Percentiles rank a stretch among this genome's conserved stretches.
Evolutionary conservation across 2,329 filamentous ascomycete genomes (phyloP).

Genomic region (Neoarthrinium moseri): DNA sequence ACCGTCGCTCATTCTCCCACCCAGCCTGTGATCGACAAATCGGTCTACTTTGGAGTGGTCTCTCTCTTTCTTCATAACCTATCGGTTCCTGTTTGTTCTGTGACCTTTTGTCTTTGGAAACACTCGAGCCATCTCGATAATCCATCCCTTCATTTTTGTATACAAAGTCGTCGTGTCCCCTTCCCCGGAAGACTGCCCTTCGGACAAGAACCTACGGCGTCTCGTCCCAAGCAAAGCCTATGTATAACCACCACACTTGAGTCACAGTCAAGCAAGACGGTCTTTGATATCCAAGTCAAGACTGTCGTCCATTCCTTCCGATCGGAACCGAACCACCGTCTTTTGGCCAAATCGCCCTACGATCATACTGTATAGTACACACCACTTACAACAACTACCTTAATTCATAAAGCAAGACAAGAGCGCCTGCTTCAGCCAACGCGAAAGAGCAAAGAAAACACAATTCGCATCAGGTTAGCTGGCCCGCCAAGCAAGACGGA

Average conservation of each 20-base stretch:
- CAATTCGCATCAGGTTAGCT: slow-evolving; percentile 30
- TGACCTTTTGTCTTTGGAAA: slow-evolving; percentile 31
- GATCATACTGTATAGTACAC: slow-evolving; percentile 28
- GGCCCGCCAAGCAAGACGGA: slow-evolving; percentile 8
- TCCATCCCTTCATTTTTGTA: slow-evolving; percentile 31
- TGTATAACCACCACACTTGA: slow-evolving; percentile 29
- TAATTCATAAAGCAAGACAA: slow-evolving; percentile 28
- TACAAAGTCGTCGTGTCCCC: slow-evolving; percentile 22
- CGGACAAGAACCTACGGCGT: slow-evolving; percentile 7
- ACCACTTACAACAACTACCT: slow-evolving; percentile 21
- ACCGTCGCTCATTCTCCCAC: slow-evolving; percentile 28
- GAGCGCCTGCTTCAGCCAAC: slow-evolving; percentile 11
- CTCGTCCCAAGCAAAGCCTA: slow-evolving; percentile 19
- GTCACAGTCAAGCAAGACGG: slow-evolving; percentile 25
- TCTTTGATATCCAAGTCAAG: slow-evolving; percentile 19
- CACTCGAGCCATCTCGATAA: slow-evolving; percentile 25
- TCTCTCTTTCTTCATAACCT: slow-evolving; percentile 31
- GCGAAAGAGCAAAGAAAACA: slow-evolving; percentile 13
- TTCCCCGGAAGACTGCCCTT: slow-evolving; percentile 9
- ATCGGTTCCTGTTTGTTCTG: slow-evolving; percentile 32
- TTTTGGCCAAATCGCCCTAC: slow-evolving; percentile 31
- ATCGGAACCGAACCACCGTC: slow-evolving; percentile 32
- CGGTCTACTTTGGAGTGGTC: slow-evolving; percentile 20
- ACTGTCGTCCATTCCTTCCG: slow-evolving; percentile 32
- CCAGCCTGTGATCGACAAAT: slow-evolving; percentile 33